Conservation (phyloP, 805 yeast species). For the Barnettozyma salicaria region DNA sequence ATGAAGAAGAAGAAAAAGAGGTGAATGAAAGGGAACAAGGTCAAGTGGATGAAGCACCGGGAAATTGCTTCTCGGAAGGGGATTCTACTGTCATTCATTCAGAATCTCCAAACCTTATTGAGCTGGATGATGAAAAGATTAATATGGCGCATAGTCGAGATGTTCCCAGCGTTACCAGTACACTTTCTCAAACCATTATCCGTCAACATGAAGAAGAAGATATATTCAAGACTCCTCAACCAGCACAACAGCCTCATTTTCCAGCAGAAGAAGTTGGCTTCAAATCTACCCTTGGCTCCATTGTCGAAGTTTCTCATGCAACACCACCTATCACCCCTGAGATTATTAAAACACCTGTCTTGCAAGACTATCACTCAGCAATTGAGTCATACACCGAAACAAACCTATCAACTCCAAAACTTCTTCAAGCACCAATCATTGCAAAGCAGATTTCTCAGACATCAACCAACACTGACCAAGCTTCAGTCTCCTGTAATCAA, state of each 20-base stretch:
- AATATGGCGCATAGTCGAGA: not conserved
- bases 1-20: constrained; percentile 9
- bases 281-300: constrained; percentile 9
- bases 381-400: constrained; percentile 1
- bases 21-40: constrained; percentile 1
- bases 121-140: constrained; percentile 27
- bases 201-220: constrained; percentile 12
- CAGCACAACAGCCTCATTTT: constrained; percentile 13
- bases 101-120: constrained; percentile 33
- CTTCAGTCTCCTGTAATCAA: not conserved
- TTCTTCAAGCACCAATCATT: constrained; percentile 1
- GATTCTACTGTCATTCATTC: not conserved
- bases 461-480: constrained; percentile 1
- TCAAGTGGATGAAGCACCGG: not conserved
- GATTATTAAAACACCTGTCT: constrained; percentile 8
- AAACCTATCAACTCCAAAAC: constrained; percentile 3
- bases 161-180: constrained; percentile 9
- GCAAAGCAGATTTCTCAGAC: not conserved
- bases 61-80: not conserved
- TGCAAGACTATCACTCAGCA: constrained; percentile 1
- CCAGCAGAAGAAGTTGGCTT: constrained; percentile 17
- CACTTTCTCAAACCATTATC: constrained; percentile 7
- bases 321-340: constrained; percentile 8
- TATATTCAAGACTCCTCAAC: constrained; percentile 25
- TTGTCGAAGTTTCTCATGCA: not conserved